These are phyloP conservation scores for Cichorium intybus DNA, from an alignment of 140 eudicot genomes.

Conservation along the genomic window DNA sequence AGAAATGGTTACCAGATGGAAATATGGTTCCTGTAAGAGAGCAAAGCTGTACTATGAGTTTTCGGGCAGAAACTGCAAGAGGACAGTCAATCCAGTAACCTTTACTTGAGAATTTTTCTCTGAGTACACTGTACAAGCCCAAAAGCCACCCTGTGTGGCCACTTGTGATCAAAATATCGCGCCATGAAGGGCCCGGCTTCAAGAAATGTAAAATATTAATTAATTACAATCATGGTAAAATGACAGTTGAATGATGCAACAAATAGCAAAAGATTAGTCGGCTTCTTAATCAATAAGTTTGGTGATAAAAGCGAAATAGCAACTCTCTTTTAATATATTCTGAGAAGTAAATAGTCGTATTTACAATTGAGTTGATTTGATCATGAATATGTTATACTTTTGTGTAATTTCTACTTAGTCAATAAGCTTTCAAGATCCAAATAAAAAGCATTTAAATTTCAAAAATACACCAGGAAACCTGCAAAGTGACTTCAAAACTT, in stretches of 20 bases:
- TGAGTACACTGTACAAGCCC: conserved; percentile 70
- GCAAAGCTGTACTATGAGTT: conserved; percentile 77
- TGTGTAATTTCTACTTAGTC: background rate
- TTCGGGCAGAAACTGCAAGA: conserved; percentile 91
- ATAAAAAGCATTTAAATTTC: conserved; percentile 3
- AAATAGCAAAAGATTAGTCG: conserved; percentile 2
- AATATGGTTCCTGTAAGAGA: conserved; percentile 81
- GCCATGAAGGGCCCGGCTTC: conserved; percentile 95
- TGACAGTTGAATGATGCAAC: background rate
- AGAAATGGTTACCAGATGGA: conserved; percentile 66
- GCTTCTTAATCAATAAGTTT: background rate
- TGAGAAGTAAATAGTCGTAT: background rate
- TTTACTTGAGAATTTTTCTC: conserved; percentile 74
- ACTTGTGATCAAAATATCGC: conserved; percentile 69
- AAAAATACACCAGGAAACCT: too few relatives aligned
- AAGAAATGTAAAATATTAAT: conserved; percentile 20
- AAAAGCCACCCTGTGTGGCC: conserved; percentile 87
- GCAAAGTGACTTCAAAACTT: too few relatives aligned
- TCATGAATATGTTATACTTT: background rate
- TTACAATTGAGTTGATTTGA: background rate
- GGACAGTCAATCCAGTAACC: conserved; percentile 96
- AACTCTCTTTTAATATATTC: background rate
- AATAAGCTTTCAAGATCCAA: conserved; percentile 1
- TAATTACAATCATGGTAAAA: conserved; percentile 7
- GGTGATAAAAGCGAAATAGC: background rate